Base-by-base conservation (phyloP, 2,329 filamentous ascomycete species). In the Curvularia sp. region DNA sequence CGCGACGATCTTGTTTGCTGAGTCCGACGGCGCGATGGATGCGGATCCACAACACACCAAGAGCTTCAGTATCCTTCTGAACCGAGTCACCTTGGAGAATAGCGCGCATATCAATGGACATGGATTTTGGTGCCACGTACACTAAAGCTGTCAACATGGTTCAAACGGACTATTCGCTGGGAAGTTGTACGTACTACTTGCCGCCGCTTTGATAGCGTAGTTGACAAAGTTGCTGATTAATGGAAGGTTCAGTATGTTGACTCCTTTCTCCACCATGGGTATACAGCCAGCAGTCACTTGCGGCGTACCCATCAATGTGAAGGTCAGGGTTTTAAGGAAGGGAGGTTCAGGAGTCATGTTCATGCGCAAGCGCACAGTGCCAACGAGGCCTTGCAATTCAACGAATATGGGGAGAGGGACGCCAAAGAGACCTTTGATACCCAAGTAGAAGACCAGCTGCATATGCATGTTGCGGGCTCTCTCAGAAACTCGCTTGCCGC, bases 141-240 rank as follows among this genome's bases (percentile, higher is more conserved):
- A 97, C 69, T 71, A 23, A 7, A 6, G 3, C 10, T 10, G 42
- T 68, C 90, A 67, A 60, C 32, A 61, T 36, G 1, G 27, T 10
- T 18, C 19, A 5, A 10, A 19, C 12, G 12, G 0, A 5, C 4
- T 18, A 2, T 21, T 30, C 8, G 19, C 8, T n/a, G 3, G 2
- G 3, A 15, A 5, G 4, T 15, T 21, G 10, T 41, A 68, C 70
- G 19, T 66, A 73, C 70, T 76, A 72, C 88, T 90, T 2, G 90
- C 90, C 0, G 93, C 92, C 0, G 95, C 88, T 36, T 88, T 88
- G 68, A 98, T 96, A 5, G 94, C 92, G 80, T 93, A 97, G 78
- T 97, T 97, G 77, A 97, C 94, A 73, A 99, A 98, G 70, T 96
- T 96, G 13, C 92, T 96, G 68, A 98, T 97, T 36, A 98, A 77